phyloP scores from a whole-genome alignment of 106 monocot genomes.

The Apostasia ramifera region DNA sequence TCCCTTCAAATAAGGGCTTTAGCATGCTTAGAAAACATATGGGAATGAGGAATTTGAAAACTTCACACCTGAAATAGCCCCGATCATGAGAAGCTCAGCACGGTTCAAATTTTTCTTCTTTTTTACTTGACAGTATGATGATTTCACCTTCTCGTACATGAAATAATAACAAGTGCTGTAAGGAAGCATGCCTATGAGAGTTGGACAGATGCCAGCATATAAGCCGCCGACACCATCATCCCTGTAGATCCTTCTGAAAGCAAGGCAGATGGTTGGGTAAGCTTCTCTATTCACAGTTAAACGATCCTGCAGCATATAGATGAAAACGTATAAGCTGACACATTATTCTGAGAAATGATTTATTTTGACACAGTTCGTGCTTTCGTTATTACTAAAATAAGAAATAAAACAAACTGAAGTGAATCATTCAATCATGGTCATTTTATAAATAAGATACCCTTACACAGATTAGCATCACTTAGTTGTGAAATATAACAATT shows the following conservation, averaged over 20 bases:
- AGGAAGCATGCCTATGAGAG: constrained; percentile 89
- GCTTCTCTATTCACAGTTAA: constrained; percentile 60
- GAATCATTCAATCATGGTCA: no score
- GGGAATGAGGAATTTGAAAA: neutral
- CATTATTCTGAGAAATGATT: no score
- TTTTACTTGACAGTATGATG: constrained; percentile 59
- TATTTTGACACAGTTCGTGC: no score
- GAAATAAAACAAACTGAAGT: no score
- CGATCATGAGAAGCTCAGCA: constrained; percentile 66
- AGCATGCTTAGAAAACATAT: neutral
- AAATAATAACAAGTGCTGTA: constrained; percentile 98
- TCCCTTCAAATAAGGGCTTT: no score
- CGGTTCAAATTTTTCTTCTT: constrained; percentile 61
- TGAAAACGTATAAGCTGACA: no score
- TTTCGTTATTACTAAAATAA: no score
- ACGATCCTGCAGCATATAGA: constrained; percentile 49
- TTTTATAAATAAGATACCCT: no score
- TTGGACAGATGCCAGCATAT: constrained; percentile 81
- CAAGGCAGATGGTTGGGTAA: constrained; percentile 70
- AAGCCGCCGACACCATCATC: constrained; percentile 70
- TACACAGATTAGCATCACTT: no score
- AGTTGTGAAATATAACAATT: no score
- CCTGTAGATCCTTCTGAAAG: constrained; percentile 56
- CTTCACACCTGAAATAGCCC: constrained; percentile 74
- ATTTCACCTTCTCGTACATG: constrained; percentile 87